These are phyloP conservation scores for Ramalina intermedia DNA, from an alignment of 495 filamentous ascomycete species.

Conservation along the genomic window DNA sequence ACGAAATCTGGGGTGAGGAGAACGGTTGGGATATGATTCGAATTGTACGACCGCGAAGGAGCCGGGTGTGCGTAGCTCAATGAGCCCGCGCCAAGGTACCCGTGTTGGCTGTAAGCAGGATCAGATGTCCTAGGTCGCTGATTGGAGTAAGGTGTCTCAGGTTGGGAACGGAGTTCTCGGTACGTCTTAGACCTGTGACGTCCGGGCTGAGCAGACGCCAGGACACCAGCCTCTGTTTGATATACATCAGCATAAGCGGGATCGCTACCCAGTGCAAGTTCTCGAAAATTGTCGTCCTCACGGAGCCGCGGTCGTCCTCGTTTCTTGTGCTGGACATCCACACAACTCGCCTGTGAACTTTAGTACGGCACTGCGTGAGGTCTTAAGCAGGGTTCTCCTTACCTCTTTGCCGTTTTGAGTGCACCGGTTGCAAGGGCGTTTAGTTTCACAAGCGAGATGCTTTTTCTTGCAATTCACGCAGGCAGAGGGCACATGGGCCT, in stretches of 20 bases:
- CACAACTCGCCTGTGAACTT: conserved; percentile 55
- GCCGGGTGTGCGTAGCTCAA: conserved; percentile 6
- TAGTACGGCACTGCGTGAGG: background rate
- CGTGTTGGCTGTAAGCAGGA: conserved; percentile 10
- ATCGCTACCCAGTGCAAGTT: conserved; percentile 16
- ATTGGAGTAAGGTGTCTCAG: conserved; percentile 10
- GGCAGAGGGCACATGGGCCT: conserved; percentile 90
- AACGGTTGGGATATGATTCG: conserved; percentile 13
- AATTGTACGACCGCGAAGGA: conserved; percentile 8
- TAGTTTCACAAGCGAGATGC: conserved; percentile 68
- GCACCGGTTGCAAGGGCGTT: conserved; percentile 48
- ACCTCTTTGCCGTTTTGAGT: conserved; percentile 51
- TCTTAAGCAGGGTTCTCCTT: conserved; percentile 17
- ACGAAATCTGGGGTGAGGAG: conserved; percentile 16
- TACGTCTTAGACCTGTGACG: conserved; percentile 17
- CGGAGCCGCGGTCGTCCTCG: conserved; percentile 80
- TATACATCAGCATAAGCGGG: conserved; percentile 12
- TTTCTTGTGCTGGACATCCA: conserved; percentile 95
- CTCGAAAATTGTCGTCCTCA: conserved; percentile 47
- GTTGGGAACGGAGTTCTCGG: conserved; percentile 17
- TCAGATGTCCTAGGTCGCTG: conserved; percentile 14
- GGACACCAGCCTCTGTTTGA: conserved; percentile 4
- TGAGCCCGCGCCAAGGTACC: conserved; percentile 5
- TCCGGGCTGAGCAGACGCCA: conserved; percentile 11
- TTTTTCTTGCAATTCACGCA: conserved; percentile 97